A percentile compares a stretch with the other conserved stretches of the same genome.
These are phyloP conservation scores for Neopestalotiopsis clavispora DNA, from an alignment of 2,329 filamentous ascomycete species.

Conservation along the genomic window DNA sequence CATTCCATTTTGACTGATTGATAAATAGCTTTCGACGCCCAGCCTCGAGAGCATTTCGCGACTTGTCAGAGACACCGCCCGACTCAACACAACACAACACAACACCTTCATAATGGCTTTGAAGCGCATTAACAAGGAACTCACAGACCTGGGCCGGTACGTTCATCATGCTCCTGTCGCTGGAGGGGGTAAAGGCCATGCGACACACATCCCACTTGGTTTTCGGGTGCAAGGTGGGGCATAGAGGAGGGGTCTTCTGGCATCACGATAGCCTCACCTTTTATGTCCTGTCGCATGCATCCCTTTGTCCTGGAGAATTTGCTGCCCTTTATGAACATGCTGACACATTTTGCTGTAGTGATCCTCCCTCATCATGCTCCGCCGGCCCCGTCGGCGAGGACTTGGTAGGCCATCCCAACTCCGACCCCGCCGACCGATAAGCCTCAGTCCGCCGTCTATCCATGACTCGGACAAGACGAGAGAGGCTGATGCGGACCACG, in stretches of 20 bases:
- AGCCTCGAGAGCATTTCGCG: constrained; percentile 26
- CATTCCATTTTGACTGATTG: constrained; percentile 33
- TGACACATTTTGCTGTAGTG: constrained; percentile 60
- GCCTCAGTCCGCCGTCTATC: constrained; percentile 21
- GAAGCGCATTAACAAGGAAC: constrained; percentile 95
- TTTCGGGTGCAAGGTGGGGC: constrained; percentile 34
- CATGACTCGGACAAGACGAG: constrained; percentile 20
- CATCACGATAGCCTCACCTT: constrained; percentile 16
- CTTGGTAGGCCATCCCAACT: constrained; percentile 72
- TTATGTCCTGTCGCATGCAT: neutral
- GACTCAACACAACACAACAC: constrained; percentile 19
- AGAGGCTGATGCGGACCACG: constrained; percentile 5
- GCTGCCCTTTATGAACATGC: constrained; percentile 25
- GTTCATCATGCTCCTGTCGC: constrained; percentile 35
- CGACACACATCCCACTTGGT: constrained; percentile 24
- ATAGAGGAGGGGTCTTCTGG: constrained; percentile 29
- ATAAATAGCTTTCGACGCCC: constrained; percentile 30
- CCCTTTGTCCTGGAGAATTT: constrained; percentile 21
- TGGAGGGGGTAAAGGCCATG: constrained; percentile 19
- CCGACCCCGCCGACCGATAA: constrained; percentile 33
- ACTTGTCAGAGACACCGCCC: constrained; percentile 20
- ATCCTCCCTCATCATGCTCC: constrained; percentile 98
- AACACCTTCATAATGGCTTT: constrained; percentile 72
- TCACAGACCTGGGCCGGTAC: constrained; percentile 88
- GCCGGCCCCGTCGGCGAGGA: constrained; percentile 97